Percentiles rank a stretch among this genome's conserved stretches.
These are phyloP conservation scores for Cladosporium sp. DNA, from an alignment of 2,329 filamentous ascomycete genomes.

Conservation along the genomic window DNA sequence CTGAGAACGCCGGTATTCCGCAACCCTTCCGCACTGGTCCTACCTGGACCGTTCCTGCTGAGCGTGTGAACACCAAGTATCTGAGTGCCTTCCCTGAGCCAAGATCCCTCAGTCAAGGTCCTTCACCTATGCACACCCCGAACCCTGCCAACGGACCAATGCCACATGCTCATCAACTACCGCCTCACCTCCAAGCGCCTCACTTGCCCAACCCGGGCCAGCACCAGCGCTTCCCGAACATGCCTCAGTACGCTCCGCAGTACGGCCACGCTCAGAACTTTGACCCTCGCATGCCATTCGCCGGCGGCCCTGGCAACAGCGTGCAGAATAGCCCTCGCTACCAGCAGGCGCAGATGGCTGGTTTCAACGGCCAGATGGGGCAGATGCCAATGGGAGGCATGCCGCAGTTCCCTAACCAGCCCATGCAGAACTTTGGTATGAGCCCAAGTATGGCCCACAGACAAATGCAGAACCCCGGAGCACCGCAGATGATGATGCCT, in stretches of 20 bases:
- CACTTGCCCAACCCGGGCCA: constrained; percentile 68
- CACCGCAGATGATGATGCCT: constrained; percentile 33
- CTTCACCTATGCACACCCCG: constrained; percentile 64
- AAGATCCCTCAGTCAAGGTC: constrained; percentile 57
- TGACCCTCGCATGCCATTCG: constrained; percentile 84
- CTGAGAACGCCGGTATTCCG: constrained; percentile 78
- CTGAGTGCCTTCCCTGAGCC: constrained; percentile 76
- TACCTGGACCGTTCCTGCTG: constrained; percentile 74
- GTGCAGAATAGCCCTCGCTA: constrained; percentile 80
- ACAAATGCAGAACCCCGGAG: constrained; percentile 31
- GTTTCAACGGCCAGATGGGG: constrained; percentile 53
- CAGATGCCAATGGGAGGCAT: constrained; percentile 33
- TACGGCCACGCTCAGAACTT: constrained; percentile 67
- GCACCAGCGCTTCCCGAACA: constrained; percentile 73
- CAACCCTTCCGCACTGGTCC: constrained; percentile 82
- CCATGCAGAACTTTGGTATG: constrained; percentile 71
- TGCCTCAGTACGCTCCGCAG: constrained; percentile 46
- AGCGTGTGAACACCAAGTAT: constrained; percentile 76
- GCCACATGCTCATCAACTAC: constrained; percentile 80
- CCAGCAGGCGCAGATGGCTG: constrained; percentile 55
- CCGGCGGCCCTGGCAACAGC: constrained; percentile 73
- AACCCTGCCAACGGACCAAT: constrained; percentile 65
- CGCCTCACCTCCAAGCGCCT: constrained; percentile 78
- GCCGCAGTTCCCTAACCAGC: constrained; percentile 67
- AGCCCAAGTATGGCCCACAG: constrained; percentile 62